phyloP scores from a whole-genome alignment of 768 basidiomycete species.

The Lactarius sanguifluus region DNA sequence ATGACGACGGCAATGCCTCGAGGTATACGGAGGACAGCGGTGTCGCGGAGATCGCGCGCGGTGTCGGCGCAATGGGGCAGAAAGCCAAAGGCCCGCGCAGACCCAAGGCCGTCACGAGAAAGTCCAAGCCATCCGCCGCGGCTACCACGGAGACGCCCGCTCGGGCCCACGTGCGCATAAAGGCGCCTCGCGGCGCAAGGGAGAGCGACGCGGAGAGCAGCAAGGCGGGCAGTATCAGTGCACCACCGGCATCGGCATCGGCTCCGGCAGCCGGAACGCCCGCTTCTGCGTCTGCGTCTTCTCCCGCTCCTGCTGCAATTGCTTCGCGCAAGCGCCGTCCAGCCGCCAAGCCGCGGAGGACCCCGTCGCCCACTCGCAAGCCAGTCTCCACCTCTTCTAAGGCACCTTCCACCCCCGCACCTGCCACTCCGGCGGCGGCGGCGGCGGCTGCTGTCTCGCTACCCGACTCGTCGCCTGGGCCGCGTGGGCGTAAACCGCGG shows the following conservation, averaged over 20 bases:
- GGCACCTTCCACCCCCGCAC: background rate
- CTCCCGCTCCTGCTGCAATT: background rate
- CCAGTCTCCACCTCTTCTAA: background rate
- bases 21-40: conserved; percentile 36
- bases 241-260: background rate
- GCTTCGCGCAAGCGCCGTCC: conserved; percentile 10
- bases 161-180: conserved; percentile 8
- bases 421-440: background rate
- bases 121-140: background rate
- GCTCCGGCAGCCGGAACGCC: background rate
- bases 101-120: conserved; percentile 25
- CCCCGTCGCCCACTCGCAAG: conserved; percentile 4
- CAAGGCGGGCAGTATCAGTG: conserved; percentile 9
- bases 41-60: conserved; percentile 36
- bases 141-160: background rate
- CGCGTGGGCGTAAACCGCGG: conserved; percentile 19
- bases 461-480: conserved; percentile 5
- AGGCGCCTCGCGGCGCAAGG: background rate
- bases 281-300: background rate
- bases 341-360: conserved; percentile 3
- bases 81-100: conserved; percentile 27
- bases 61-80: conserved; percentile 26
- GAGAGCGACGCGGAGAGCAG: conserved; percentile 16
- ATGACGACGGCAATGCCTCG: conserved; percentile 33
- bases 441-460: background rate